Evolutionary conservation across 2,329 filamentous ascomycete genomes (phyloP).

Genomic region (Davidsoniella eucalypti): DNA sequence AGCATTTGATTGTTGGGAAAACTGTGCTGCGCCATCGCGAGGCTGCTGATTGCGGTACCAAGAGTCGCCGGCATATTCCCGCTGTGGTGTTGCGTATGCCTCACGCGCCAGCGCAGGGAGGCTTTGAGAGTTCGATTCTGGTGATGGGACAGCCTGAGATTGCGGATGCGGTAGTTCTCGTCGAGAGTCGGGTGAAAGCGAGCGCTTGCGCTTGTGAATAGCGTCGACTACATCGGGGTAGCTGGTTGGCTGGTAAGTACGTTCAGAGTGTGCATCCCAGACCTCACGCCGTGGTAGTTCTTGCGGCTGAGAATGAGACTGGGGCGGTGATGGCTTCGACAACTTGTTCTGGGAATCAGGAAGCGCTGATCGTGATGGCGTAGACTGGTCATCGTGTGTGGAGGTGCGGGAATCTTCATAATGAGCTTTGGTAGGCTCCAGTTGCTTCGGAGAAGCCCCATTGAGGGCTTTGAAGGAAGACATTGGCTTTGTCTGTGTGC

Average conservation of each 20-base stretch:
- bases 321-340: constrained; percentile 3
- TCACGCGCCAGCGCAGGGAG: constrained; percentile 18
- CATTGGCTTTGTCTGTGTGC: constrained; percentile 20
- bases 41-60: constrained; percentile 32
- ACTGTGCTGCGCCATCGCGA: constrained; percentile 32
- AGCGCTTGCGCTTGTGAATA: constrained; percentile 53
- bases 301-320: constrained; percentile 4
- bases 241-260: constrained; percentile 7
- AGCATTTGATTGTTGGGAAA: constrained; percentile 28
- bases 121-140: constrained; percentile 2
- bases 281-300: constrained; percentile 4
- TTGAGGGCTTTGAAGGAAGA: constrained; percentile 37
- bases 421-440: constrained; percentile 19
- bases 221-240: constrained; percentile 22
- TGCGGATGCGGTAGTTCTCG: constrained; percentile 22
- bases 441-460: constrained; percentile 29
- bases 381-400: constrained; percentile 3
- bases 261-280: constrained; percentile 10
- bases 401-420: constrained; percentile 9
- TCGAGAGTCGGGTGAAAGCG: constrained; percentile 39
- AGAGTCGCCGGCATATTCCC: constrained; percentile 28
- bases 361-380: constrained; percentile 14
- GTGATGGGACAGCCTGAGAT: not conserved
- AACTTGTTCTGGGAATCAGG: constrained; percentile 6
- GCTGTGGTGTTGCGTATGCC: constrained; percentile 25